phyloP scores from a whole-genome alignment of 148 eudicot genomes.

The Pharnaceum exiguum region DNA sequence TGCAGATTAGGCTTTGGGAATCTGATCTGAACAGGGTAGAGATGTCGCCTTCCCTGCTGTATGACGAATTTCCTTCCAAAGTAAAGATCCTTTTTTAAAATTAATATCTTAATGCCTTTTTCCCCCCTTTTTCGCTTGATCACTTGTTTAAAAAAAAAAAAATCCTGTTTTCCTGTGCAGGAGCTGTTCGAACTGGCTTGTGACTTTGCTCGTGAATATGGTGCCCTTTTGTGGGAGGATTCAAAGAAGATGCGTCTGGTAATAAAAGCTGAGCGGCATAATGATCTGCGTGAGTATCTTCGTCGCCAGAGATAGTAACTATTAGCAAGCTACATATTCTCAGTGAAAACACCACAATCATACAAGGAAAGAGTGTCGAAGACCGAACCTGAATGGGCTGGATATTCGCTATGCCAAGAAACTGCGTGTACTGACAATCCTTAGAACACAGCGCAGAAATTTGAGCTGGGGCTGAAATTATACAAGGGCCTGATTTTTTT shows the following conservation, averaged over 20 bases:
- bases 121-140: neutral
- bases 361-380: too few relatives aligned
- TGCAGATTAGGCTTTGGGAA: constrained; percentile 95
- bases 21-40: constrained; percentile 88
- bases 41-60: constrained; percentile 59
- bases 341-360: too few relatives aligned
- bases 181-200: constrained; percentile 84
- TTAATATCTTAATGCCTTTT: neutral
- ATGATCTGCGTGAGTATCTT: constrained; percentile 64
- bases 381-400: too few relatives aligned
- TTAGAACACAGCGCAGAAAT: too few relatives aligned
- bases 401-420: too few relatives aligned
- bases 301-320: constrained; percentile 46
- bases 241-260: constrained; percentile 65
- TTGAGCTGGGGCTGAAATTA: too few relatives aligned
- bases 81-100: constrained; percentile 26
- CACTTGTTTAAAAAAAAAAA: neutral
- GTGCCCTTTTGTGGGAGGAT: constrained; percentile 73
- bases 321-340: neutral
- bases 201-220: constrained; percentile 77
- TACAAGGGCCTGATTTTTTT: too few relatives aligned
- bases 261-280: constrained; percentile 58
- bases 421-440: too few relatives aligned
- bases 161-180: constrained; percentile 30
- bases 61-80: constrained; percentile 75